A percentile compares a stretch with the other conserved stretches of the same genome.
These are phyloP conservation scores for Cercospora berteroae DNA, from an alignment of 2,329 filamentous ascomycete species.

Conservation along the genomic window DNA sequence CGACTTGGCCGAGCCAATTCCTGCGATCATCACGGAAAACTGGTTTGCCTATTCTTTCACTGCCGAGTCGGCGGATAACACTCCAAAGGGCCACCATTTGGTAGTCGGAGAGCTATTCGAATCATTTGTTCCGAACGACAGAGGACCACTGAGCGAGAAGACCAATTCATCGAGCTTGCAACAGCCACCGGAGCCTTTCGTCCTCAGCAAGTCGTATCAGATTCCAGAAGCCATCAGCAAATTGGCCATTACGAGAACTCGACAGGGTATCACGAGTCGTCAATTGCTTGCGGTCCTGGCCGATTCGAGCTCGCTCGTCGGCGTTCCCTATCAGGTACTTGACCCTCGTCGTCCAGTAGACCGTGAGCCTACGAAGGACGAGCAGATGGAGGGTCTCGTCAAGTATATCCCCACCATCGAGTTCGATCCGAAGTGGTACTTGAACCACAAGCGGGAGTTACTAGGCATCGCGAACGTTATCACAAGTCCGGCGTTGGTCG, in stretches of 20 bases:
- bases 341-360: constrained; percentile 85
- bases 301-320: constrained; percentile 69
- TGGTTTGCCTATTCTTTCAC: constrained; percentile 87
- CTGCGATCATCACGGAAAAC: constrained; percentile 84
- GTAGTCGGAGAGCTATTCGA: constrained; percentile 88
- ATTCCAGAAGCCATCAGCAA: constrained; percentile 75
- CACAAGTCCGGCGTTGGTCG: constrained; percentile 73
- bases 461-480: constrained; percentile 71
- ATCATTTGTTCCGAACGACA: constrained; percentile 76
- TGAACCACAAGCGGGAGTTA: constrained; percentile 81
- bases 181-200: constrained; percentile 66
- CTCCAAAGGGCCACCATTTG: constrained; percentile 79
- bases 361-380: constrained; percentile 74
- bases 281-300: constrained; percentile 78
- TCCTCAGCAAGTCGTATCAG: constrained; percentile 76
- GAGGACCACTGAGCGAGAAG: constrained; percentile 69
- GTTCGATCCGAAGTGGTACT: constrained; percentile 74
- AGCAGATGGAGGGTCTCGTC: constrained; percentile 79
- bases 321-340: constrained; percentile 73
- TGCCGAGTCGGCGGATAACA: constrained; percentile 50
- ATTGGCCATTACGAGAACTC: constrained; percentile 81
- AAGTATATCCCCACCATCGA: constrained; percentile 75
- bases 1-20: constrained; percentile 69
- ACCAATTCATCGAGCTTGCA: constrained; percentile 76
- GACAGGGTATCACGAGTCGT: constrained; percentile 84